A percentile compares a stretch with the other conserved stretches of the same genome.
These are phyloP conservation scores for Lotmaria passim DNA, from an alignment of 208 protist genomes.

Conservation along the genomic window DNA sequence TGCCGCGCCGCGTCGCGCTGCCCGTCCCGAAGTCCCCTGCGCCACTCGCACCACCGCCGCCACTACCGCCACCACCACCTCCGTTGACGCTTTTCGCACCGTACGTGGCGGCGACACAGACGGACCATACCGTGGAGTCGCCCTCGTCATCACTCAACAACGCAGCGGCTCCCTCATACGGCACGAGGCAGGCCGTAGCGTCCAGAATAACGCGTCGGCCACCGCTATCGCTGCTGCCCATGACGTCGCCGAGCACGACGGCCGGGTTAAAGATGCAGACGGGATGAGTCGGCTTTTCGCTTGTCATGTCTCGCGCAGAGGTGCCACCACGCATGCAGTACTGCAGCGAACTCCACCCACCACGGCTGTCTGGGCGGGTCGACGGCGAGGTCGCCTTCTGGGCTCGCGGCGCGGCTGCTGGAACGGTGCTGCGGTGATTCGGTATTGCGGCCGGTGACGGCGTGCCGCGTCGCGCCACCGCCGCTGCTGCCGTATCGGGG, in stretches of 20 bases:
- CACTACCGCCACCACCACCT: not conserved
- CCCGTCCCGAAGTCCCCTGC: not conserved
- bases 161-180: constrained; percentile 20
- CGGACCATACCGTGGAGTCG: constrained; percentile 16
- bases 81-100: not conserved
- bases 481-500: too few relatives aligned
- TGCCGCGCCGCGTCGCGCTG: not conserved
- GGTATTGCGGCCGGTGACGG: not conserved
- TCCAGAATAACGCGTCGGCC: constrained; percentile 27
- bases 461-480: too few relatives aligned
- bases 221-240: constrained; percentile 6
- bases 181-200: constrained; percentile 23
- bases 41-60: not conserved
- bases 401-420: not conserved
- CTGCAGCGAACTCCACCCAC: constrained; percentile 23
- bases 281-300: not conserved
- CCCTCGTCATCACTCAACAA: not conserved
- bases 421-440: not conserved
- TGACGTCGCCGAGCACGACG: constrained; percentile 17
- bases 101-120: constrained; percentile 35
- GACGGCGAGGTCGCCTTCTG: not conserved
- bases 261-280: constrained; percentile 25
- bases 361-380: not conserved
- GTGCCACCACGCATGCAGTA: constrained; percentile 5
- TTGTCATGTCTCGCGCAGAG: not conserved